Base-by-base conservation (phyloP, 305 asterid genomes). In the Fraxinus albicans region DNA sequence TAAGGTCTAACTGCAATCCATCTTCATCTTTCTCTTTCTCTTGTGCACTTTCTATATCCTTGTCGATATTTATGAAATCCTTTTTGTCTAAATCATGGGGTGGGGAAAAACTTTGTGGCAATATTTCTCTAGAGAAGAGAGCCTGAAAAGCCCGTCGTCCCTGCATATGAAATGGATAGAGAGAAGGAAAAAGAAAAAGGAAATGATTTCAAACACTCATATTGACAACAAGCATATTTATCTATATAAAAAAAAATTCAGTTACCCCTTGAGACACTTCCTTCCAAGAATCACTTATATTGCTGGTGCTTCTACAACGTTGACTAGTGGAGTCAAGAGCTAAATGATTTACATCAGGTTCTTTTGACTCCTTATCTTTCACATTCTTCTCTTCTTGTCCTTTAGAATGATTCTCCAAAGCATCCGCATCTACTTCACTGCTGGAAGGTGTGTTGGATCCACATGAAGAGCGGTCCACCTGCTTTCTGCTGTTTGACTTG, bases 371-470 rank as follows among this genome's bases (percentile, higher is more conserved):
- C 83, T 83, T 87, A 31, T 84, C 91, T 29, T 89, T 76, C 19
- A 75, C 85, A 23, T 79, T 83, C 60, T 89, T 90, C 74, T 91
- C 94, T 86, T 96, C 97, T 72, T 86, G 83, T 47, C 77, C 92
- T 7, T 84, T 84, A 10, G 88, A 80, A 29, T 85, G 88, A 83
- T 94, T 94, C 86, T 92, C 98, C 81, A 86, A 81, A 80, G 90
- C 91, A 88, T 96, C 94, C 2, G 94, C 93, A 73, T 94, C 99
- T 31, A 93, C 92, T 77, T 96, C 99, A 78, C 98, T 94, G 91
- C 99, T 91, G 69, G 99, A 96, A 65, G 98, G 91, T 40, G 99
- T 93, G 86, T 96, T 96, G 21, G 99, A 96, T 84, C 99, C 99
- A 87, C 99, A 96, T 9, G 99, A 96, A 80, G 99, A 96, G 83